Base-by-base conservation (phyloP, 352 stramenopile species). In the Phytopythium cucurbitacearum region DNA sequence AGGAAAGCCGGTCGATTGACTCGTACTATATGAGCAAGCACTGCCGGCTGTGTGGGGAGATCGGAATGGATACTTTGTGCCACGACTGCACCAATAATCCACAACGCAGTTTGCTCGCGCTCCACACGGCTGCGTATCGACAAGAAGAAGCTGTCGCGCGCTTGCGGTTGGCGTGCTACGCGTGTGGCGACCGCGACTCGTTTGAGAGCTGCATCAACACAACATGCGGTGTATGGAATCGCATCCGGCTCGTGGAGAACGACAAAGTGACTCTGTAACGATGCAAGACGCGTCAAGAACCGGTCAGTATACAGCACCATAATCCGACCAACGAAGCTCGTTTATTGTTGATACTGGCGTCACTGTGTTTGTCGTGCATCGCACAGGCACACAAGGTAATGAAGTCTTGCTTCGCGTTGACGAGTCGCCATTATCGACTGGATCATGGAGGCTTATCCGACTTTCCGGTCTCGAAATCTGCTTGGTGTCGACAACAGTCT, bases 11-110 rank as follows among this genome's bases (percentile, higher is more conserved):
- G 35, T 79, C 78, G 0, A 95, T 95, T 42, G 85, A 95, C 59
- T 82, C 76, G 28, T 95, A 87, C 48, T 95, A 95, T 69, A 54
- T 77, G 60, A 95, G 85, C 60, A 86, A 87, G 36, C 83, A 89
- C 53, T 95, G 85, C 43, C 75, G 65, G 1, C 65, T 95, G 0
- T 95, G 85, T 34, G 77, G 83, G 2, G 65, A 69, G 5, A 68
- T 89, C n/a, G 82, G 80, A 0, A 77, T 65, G 39, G 64, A 75
- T 37, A 46, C 60, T 4, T 53, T 90, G 6, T 92, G 82, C 54
- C 56, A 69, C 13, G 62, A 78, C 36, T 92, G 82, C 53, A 67
- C 48, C 11, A 47, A 50, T 2, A 59, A 91, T 34, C 77, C 75
- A 3, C 82, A 91, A 51, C 79, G 76, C 44, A 92, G 82, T 53